Evolutionary conservation across 2,329 filamentous ascomycete species (phyloP).

Genomic region (Bipolaris oryzae): DNA sequence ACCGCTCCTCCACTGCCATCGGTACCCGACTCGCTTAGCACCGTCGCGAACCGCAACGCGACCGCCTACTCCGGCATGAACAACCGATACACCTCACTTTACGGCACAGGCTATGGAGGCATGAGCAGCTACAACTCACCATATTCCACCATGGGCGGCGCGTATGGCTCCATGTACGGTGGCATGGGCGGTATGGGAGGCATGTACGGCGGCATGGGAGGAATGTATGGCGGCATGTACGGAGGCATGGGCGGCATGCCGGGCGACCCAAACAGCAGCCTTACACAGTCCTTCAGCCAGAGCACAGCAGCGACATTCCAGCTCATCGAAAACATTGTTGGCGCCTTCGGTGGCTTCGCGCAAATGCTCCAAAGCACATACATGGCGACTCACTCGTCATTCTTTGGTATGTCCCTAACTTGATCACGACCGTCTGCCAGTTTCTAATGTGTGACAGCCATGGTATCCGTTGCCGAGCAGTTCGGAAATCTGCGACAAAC

Average conservation of each 20-base stretch:
- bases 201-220: slow-evolving; percentile 45
- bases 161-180: slow-evolving; percentile 49
- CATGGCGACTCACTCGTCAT: slow-evolving; percentile 98
- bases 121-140: slow-evolving; percentile 62
- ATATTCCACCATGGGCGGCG: slow-evolving; percentile 59
- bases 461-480: slow-evolving; percentile 98
- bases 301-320: slow-evolving; percentile 97
- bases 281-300: slow-evolving; percentile 94
- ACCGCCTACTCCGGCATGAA: slow-evolving; percentile 76
- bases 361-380: slow-evolving; percentile 99
- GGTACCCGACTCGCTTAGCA: slow-evolving; percentile 76
- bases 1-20: slow-evolving; percentile 75
- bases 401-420: slow-evolving; percentile 75
- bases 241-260: slow-evolving; percentile 56
- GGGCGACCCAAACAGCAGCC: slow-evolving; percentile 80
- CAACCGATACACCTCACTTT: slow-evolving; percentile 59
- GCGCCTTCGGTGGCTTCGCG: slow-evolving; percentile 94
- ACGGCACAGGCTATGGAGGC: slow-evolving; percentile 54
- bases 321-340: slow-evolving; percentile 96
- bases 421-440: not conserved
- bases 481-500: slow-evolving; percentile 93
- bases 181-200: slow-evolving; percentile 50
- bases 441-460: slow-evolving; percentile 61
- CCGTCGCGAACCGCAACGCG: slow-evolving; percentile 86
- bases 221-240: slow-evolving; percentile 51